Evolutionary conservation across 345 rosid genomes (phyloP).

Genomic region (Melaleuca alternifolia): DNA sequence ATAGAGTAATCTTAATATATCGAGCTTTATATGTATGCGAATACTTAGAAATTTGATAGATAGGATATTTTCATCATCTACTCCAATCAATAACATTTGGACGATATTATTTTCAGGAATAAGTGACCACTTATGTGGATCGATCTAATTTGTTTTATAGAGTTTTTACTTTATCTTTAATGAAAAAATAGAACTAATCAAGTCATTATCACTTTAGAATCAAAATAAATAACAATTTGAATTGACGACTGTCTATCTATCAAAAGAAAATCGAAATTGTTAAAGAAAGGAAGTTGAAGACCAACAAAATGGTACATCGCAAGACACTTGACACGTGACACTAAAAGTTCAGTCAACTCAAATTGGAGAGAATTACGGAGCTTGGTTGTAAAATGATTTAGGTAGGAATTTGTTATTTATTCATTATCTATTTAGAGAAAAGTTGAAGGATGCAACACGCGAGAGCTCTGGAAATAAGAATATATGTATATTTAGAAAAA

Average conservation of each 20-base stretch:
- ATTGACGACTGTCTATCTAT: background rate
- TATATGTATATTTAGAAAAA: no score
- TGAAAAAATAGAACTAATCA: background rate
- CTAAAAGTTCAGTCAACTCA: background rate
- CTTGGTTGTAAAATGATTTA: background rate
- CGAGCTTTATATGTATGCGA: background rate
- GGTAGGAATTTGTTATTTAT: background rate
- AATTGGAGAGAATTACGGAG: background rate
- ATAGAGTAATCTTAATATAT: background rate
- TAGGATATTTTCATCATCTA: background rate
- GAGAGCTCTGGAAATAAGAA: background rate
- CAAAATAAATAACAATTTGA: background rate
- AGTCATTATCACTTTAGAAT: background rate
- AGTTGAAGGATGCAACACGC: background rate
- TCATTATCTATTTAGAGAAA: background rate
- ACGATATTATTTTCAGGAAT: background rate
- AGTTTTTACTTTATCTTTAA: background rate
- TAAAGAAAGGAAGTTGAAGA: background rate
- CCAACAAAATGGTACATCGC: background rate
- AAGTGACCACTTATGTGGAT: background rate
- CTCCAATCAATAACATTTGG: accelerated
- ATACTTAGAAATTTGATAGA: background rate
- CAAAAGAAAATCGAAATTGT: background rate
- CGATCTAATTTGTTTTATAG: background rate
- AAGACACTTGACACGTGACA: background rate